These are phyloP conservation scores for Austroboletus novae-zelandiae DNA, from an alignment of 1,284 basidiomycete species.

Conservation along the genomic window DNA sequence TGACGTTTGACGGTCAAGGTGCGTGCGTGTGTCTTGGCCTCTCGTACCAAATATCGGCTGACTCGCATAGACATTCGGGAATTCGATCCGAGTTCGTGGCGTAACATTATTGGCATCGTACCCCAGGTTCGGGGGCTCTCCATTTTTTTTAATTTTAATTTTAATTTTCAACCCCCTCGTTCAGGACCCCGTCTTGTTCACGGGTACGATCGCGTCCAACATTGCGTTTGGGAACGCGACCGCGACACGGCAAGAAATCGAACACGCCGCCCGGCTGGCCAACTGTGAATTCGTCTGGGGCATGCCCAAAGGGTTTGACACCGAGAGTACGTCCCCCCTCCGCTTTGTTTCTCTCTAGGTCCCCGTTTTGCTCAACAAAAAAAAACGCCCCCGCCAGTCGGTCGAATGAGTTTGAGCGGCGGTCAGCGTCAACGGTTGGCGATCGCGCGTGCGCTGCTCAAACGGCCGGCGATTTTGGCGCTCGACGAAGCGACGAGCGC, in stretches of 20 bases:
- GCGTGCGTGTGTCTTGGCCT: background rate
- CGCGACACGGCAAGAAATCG: slow-evolving; percentile 80
- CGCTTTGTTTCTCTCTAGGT: slow-evolving; percentile 13
- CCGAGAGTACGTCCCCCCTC: slow-evolving; percentile 47
- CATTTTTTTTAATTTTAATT: too few species aligned
- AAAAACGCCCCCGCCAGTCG: slow-evolving; percentile 57
- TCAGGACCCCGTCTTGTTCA: slow-evolving; percentile 77
- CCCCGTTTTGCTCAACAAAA: background rate
- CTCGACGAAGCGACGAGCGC: slow-evolving; percentile 85
- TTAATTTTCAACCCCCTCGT: background rate
- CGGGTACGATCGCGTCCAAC: slow-evolving; percentile 89
- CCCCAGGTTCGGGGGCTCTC: slow-evolving; percentile 53
- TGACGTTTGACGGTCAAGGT: slow-evolving; percentile 88
- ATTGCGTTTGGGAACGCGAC: slow-evolving; percentile 84
- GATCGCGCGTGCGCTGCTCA: slow-evolving; percentile 80
- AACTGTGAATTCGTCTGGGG: slow-evolving; percentile 97
- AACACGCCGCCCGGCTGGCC: slow-evolving; percentile 83
- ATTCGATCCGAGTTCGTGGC: too few species aligned
- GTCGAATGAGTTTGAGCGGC: slow-evolving; percentile 71
- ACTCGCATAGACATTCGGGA: too few species aligned
- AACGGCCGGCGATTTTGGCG: slow-evolving; percentile 79
- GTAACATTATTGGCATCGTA: slow-evolving; percentile 86
- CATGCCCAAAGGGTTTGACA: slow-evolving; percentile 84
- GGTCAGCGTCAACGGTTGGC: slow-evolving; percentile 74
- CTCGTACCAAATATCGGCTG: too few species aligned